A percentile compares a stretch with the other conserved stretches of the same genome.
These are phyloP conservation scores for Alternaria arbusti DNA, from an alignment of 2,329 filamentous ascomycete species.

Conservation along the genomic window DNA sequence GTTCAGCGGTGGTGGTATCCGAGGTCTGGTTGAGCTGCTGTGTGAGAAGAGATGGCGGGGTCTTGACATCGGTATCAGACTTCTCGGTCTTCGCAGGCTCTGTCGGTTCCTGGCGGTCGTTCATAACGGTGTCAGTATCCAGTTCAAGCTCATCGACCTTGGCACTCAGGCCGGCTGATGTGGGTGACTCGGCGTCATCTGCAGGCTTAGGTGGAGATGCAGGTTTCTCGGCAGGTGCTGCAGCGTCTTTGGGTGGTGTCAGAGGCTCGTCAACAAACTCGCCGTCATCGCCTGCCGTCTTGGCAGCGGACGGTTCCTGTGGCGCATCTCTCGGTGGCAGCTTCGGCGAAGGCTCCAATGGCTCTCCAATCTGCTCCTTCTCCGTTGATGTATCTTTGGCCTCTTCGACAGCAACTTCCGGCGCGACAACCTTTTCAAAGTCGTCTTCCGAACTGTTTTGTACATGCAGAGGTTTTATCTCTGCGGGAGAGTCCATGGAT, in stretches of 20 bases:
- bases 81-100: constrained; percentile 28
- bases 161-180: constrained; percentile 61
- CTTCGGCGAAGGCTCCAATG: constrained; percentile 53
- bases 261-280: constrained; percentile 81
- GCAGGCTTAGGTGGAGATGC: constrained; percentile 28
- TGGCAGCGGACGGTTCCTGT: constrained; percentile 31
- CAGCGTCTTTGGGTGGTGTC: constrained; percentile 58
- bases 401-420: constrained; percentile 75
- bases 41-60: constrained; percentile 50
- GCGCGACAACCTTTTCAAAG: constrained; percentile 83
- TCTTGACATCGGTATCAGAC: constrained; percentile 35
- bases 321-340: constrained; percentile 42
- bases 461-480: constrained; percentile 74
- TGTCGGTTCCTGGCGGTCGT: constrained; percentile 32
- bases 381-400: constrained; percentile 60
- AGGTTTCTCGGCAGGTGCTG: constrained; percentile 24
- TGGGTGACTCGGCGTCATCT: constrained; percentile 53
- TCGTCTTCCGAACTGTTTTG: constrained; percentile 87
- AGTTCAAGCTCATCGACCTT: constrained; percentile 65
- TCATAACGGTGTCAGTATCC: constrained; percentile 63
- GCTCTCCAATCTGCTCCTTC: constrained; percentile 44
- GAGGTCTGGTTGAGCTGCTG: constrained; percentile 48
- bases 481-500: constrained; percentile 64
- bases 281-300: constrained; percentile 57
- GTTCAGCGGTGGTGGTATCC: constrained; percentile 32